Conservation (phyloP, 306 rosid genomes). For the Prunus fruticosa region DNA sequence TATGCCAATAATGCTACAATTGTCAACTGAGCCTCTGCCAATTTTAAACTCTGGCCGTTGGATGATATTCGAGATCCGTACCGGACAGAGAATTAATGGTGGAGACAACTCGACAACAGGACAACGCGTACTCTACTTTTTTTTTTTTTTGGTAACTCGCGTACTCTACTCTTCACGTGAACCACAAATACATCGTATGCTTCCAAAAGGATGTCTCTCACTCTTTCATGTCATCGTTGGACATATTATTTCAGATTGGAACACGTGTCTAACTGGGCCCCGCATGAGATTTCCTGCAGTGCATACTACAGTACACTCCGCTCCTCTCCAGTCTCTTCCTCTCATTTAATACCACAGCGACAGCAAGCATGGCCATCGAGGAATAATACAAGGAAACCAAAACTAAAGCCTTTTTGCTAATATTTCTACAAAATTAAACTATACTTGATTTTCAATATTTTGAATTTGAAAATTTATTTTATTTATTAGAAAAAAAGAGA, state of each 20-base stretch:
- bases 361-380: no score
- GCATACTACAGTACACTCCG: neutral
- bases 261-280: neutral
- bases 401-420: no score
- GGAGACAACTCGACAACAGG: neutral
- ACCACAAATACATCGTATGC: neutral
- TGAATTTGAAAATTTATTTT: no score
- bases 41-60: neutral
- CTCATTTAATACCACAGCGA: neutral
- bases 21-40: neutral
- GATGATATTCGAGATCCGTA: neutral
- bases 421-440: no score
- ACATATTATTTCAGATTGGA: neutral
- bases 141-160: no score
- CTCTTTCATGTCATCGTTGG: neutral
- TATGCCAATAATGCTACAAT: neutral
- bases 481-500: no score
- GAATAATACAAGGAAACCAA: no score
- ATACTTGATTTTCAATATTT: no score
- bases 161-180: conserved; percentile 7
- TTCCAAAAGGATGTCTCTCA: neutral
- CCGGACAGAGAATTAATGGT: neutral
- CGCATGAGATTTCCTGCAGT: neutral
- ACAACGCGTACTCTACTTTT: neutral
- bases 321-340: neutral